Evolutionary conservation across 1,139 yeast genomes (phyloP), one percentile per base, ranked within the genome.

Genomic region (Candida tunisiensis): DNA sequence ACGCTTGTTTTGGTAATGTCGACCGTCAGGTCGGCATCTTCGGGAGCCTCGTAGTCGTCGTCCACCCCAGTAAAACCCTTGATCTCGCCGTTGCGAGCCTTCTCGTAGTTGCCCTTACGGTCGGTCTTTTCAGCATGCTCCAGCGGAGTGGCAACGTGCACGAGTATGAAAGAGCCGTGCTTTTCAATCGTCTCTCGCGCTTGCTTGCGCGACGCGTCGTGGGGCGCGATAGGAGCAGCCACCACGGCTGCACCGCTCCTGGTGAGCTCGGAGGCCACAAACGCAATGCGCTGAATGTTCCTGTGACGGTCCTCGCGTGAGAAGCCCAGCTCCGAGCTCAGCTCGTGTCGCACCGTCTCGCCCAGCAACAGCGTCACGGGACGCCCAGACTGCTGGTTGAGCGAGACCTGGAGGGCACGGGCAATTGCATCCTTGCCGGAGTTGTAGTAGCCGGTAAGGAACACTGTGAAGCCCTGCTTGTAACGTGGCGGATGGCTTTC

Each of bases 401-500:
- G 72, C 16, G 92, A 79, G 24, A 91, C 79, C 51, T 83, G 80
- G 40, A 85, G 64, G 8, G 95, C 96, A 44, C 72, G 73, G 7
- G 91, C 70, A 38, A 85, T 57, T n/a, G 71, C 61, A 37, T 63
- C 77, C 46, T 64, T 57, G 33, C 72, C 67, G 29, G 67, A 64
- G 47, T 56, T 64, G 47, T 65, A 66, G 44, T 64, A 58, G 38
- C 75, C 74, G 23, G 72, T 60, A 37, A 70, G 62, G 42, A 58
- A 63, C 39, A 74, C 57, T 8, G 79, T 82, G 54, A 85, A 85
- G 24, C 96, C 96, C 59, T 85, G 96, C 35, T 65, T 55, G 34
- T 63, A 68, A 56, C 95, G 74, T 36, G 96, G 94, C 34, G 96
- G 96, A 53, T 85, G 85, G 25, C 91, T 72, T 42, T 82, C 91